Evolutionary conservation across 2,329 filamentous ascomycete species (phyloP), one percentile per base, ranked within the genome.

Genomic region (Lasiodiplodia sp.): DNA sequence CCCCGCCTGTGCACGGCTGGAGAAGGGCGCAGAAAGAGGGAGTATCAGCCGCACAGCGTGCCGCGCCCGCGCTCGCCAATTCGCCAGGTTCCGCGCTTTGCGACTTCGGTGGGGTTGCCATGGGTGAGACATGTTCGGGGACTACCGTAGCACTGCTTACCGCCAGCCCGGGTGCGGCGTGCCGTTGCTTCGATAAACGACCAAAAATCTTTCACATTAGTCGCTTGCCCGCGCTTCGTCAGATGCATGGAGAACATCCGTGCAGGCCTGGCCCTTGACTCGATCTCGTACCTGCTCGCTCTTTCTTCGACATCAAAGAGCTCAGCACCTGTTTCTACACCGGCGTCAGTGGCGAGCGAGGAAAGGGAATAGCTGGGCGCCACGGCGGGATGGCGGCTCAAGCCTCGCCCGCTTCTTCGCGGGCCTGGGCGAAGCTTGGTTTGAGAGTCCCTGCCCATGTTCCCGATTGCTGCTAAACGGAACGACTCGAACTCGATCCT

Each of bases 391-490:
- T 21, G n/a, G 60, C 25, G 60, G 44, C 28, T 64, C 60, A 64
- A 64, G 60, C 60, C 60, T 63, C 58, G 58, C 58, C n/a, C 25
- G 40, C 58, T 23, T 60, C 57, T 23, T 47, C 38, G 57, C 37
- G 57, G 14, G 37, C 40, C 38, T 62, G 58, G 58, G 58, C 58
- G 25, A 62, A 62, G 58, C 58, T 62, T 62, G 40, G 40, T 47
- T 21, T 21, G 44, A 21, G 18, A 14, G 53, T 28, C 40, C 21
- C 21, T 28, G 56, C 37, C 56, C 12, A 16, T 16, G 12, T 21
- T 44, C n/a, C 56, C 34, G 52, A 55, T n/a, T 34, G 40, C 40
- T 18, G 6, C 40, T 44, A 44, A 47, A 21, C 34, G 11, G 1
- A 14, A 18, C 56, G 23, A 44, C 56, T 25, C 55, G 23, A 28